phyloP scores from a whole-genome alignment of 768 basidiomycete species.

The Boletus huronensis region DNA sequence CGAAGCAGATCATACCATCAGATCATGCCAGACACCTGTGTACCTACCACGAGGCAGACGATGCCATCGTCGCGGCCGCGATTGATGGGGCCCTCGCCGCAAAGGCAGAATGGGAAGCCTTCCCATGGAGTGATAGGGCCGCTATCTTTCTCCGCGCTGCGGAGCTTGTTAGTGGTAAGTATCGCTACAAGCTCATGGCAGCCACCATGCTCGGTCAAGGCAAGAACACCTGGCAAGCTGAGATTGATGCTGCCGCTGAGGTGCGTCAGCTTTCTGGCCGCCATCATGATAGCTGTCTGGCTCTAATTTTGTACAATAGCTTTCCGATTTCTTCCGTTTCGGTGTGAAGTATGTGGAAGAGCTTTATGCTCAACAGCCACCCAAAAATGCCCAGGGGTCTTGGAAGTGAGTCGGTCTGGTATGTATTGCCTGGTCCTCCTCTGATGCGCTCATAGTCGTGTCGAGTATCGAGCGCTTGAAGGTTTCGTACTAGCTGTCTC shows the following conservation, averaged over 20 bases:
- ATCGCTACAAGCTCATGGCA: constrained; percentile 91
- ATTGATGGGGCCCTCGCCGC: constrained; percentile 87
- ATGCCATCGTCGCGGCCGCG: constrained; percentile 67
- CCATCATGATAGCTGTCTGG: neutral
- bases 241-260: constrained; percentile 99
- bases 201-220: constrained; percentile 98
- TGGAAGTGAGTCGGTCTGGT: constrained; percentile 78
- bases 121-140: constrained; percentile 97
- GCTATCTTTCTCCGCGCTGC: constrained; percentile 99
- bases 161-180: constrained; percentile 93
- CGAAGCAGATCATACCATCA: constrained; percentile 81
- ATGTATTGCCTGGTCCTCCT: neutral
- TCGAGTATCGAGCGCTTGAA: constrained; percentile 96
- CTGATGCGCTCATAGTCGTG: constrained; percentile 55
- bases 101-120: constrained; percentile 84
- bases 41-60: constrained; percentile 85
- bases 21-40: constrained; percentile 81
- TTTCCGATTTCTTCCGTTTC: constrained; percentile 93
- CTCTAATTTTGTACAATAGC: constrained; percentile 36
- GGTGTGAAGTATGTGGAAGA: constrained; percentile 97
- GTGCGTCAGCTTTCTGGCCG: constrained; percentile 38
- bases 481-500: constrained; percentile 98
- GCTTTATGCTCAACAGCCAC: constrained; percentile 86
- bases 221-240: constrained; percentile 99
- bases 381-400: constrained; percentile 76